phyloP scores from a whole-genome alignment of 495 filamentous ascomycete species.

The Filosporella fistucella region DNA sequence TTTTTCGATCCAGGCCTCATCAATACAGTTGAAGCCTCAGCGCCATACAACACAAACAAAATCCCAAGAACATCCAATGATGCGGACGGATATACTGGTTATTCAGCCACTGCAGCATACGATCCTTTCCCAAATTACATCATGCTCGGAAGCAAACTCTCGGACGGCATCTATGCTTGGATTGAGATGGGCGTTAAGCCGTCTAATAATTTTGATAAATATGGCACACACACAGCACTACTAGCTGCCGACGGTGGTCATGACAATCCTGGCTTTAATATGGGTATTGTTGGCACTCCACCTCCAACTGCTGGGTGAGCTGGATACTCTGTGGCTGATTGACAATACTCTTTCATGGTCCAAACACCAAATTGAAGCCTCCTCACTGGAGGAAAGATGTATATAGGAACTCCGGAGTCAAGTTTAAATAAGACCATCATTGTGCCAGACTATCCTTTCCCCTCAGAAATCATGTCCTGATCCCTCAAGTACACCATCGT shows the following conservation, averaged over 20 bases:
- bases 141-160: constrained; percentile 42
- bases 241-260: constrained; percentile 7
- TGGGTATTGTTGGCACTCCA: constrained; percentile 4
- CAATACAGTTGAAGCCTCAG: constrained; percentile 35
- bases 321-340: too few relatives aligned
- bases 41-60: constrained; percentile 52
- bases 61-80: constrained; percentile 43
- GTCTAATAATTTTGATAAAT: constrained; percentile 36
- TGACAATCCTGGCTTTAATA: constrained; percentile 13
- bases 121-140: constrained; percentile 56
- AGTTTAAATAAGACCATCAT: too few relatives aligned
- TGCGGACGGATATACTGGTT: constrained; percentile 44
- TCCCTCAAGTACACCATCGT: too few relatives aligned
- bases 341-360: too few relatives aligned
- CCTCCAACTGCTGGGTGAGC: neutral
- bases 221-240: constrained; percentile 22
- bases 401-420: too few relatives aligned
- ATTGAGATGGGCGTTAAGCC: constrained; percentile 51
- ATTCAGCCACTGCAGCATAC: constrained; percentile 42
- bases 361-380: too few relatives aligned
- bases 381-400: too few relatives aligned
- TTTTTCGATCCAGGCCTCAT: constrained; percentile 57
- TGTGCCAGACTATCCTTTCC: too few relatives aligned
- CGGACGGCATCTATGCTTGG: constrained; percentile 52
- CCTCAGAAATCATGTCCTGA: too few relatives aligned